Evolutionary conservation across 2,329 filamentous ascomycete species (phyloP).

Genomic region (Hymenoscyphus fraxineus): DNA sequence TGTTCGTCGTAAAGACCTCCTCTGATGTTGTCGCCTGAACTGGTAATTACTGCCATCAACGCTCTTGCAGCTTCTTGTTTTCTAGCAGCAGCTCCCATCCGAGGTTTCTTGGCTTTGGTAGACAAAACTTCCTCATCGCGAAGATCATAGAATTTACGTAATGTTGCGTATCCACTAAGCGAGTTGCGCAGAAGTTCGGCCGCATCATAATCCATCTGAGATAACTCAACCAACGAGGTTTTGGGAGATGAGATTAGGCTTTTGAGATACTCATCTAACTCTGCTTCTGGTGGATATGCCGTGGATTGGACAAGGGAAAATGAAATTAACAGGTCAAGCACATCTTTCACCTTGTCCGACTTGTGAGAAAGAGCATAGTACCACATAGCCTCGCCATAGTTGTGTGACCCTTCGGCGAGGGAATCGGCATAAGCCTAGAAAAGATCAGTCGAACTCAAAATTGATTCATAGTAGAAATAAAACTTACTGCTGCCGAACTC

Average conservation of each 20-base stretch:
- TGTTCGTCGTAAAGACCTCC: constrained; percentile 83
- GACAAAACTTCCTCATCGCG: constrained; percentile 61
- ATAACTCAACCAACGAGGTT: constrained; percentile 66
- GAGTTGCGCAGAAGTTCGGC: constrained; percentile 79
- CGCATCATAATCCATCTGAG: constrained; percentile 72
- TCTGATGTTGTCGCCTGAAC: constrained; percentile 84
- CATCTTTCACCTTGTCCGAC: constrained; percentile 73
- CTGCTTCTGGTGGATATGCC: constrained; percentile 66
- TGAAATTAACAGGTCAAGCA: constrained; percentile 81
- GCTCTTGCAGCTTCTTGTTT: constrained; percentile 69
- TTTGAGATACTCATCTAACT: constrained; percentile 70
- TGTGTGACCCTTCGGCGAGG: constrained; percentile 66
- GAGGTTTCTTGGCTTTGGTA: constrained; percentile 38
- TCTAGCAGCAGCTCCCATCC: constrained; percentile 47
- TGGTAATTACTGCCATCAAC: constrained; percentile 78
- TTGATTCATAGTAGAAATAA: not conserved
- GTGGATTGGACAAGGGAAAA: constrained; percentile 83
- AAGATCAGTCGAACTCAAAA: constrained; percentile 22
- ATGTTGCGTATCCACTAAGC: constrained; percentile 86
- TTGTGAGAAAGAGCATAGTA: constrained; percentile 88
- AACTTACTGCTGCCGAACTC: constrained; percentile 73
- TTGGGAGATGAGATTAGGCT: constrained; percentile 69
- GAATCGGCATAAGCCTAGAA: constrained; percentile 78
- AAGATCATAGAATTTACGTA: constrained; percentile 87
- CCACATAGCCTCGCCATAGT: constrained; percentile 82